These are phyloP conservation scores for Solanum chaucha DNA, from an alignment of 257 asterid species.

Conservation along the genomic window DNA sequence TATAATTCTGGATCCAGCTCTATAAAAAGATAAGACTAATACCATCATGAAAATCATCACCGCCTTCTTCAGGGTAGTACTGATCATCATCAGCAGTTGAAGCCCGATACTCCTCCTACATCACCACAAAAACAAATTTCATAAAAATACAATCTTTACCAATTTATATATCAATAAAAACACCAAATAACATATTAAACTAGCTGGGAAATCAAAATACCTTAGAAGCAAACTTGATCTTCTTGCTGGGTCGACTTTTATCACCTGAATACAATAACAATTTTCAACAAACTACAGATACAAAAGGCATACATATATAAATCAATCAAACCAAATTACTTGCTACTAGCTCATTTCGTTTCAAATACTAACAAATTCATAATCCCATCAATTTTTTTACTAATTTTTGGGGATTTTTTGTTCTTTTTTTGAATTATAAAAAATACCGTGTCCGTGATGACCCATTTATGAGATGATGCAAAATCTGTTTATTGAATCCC, in stretches of 20 bases:
- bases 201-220: constrained; percentile 16
- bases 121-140: not conserved
- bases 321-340: not conserved
- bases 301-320: not conserved
- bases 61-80: constrained; percentile 37
- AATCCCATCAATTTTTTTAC: not conserved
- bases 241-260: constrained; percentile 62
- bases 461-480: not conserved
- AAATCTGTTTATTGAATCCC: not conserved
- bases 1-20: not conserved
- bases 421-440: not conserved
- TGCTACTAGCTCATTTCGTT: not conserved
- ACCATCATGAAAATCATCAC: constrained; percentile 73
- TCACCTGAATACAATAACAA: constrained; percentile 53
- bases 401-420: not conserved
- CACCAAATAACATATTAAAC: not conserved
- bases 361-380: not conserved
- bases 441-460: not conserved
- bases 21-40: not conserved
- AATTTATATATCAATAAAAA: not conserved
- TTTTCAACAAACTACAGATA: not conserved
- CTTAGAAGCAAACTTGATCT: constrained; percentile 51
- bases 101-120: constrained; percentile 51
- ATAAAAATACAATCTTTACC: not conserved
- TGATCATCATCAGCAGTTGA: constrained; percentile 30